Evolutionary conservation across 306 rosid genomes (phyloP), one percentile per base, ranked within the genome.

Genomic region (Citrullus amarus): DNA sequence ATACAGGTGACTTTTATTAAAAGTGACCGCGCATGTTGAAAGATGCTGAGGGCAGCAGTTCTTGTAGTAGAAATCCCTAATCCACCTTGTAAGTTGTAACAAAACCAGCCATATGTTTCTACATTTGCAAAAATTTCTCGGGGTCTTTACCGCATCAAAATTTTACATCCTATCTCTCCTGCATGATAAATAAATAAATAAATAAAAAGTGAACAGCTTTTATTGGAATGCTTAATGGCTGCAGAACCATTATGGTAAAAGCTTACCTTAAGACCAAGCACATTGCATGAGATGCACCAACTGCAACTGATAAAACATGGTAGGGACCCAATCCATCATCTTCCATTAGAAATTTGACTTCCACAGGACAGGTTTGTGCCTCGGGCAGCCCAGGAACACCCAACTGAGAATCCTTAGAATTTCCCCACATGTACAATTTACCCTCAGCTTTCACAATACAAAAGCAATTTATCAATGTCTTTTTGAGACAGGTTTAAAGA

Each of bases 311-410:
- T 79, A 92, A 71, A 81, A 91, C 97, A 71, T 85, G 87, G 84
- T 88, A 87, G 65, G 91, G 79, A 76, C 97, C 97, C 83, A 90
- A 80, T 41, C 89, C 95, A 71, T 89, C 97, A 56, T 95, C 96
- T 79, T 92, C 97, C 81, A 73, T 80, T 69, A 95, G 82, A 77
- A 95, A 95, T 13, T 87, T 92, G 83, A 92, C 96, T 86, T 89
- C 92, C 58, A 92, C 80, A 18, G 97, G 97, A 71, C 58, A 50
- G 57, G 91, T 58, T 76, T 92, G 96, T 51, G 86, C 79, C 43
- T 80, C 90, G 41, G 97, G 97, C 76, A 92, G 85, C 85, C 97
- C 99, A 56, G 99, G 97, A 86, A 95, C 89, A 73, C 97, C 97
- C 84, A 95, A 78, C 55, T 91, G 99, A 73, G 91, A 91, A 83